Conservation (phyloP, 2,329 filamentous ascomycete species). For the Diaporthe ilicicola region DNA sequence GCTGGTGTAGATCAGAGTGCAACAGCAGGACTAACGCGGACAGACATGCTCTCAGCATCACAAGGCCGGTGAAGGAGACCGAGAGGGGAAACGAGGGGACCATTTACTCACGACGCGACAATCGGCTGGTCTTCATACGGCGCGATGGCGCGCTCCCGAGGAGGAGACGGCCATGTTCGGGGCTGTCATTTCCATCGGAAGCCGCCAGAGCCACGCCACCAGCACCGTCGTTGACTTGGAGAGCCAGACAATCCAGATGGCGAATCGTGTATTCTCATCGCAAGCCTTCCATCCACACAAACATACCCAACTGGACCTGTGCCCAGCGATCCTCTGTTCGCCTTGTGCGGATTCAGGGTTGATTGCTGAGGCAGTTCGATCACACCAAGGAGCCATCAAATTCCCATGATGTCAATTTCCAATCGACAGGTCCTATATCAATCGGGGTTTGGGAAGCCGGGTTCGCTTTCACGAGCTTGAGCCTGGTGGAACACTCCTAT, state of each 20-base stretch:
- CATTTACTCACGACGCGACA: neutral
- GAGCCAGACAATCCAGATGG: neutral
- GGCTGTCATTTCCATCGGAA: slow-evolving; percentile 32
- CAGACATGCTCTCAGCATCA: slow-evolving; percentile 54
- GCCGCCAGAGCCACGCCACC: neutral
- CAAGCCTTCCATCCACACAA: neutral
- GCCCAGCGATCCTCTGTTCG: slow-evolving; percentile 79
- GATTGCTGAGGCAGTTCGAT: slow-evolving; percentile 90
- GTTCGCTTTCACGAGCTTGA: slow-evolving; percentile 74
- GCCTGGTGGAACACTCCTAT: slow-evolving; percentile 66
- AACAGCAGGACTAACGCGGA: slow-evolving; percentile 71
- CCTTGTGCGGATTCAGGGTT: slow-evolving; percentile 70
- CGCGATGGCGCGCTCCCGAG: slow-evolving; percentile 16
- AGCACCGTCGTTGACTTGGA: neutral
- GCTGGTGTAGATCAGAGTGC: slow-evolving; percentile 64
- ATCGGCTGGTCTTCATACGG: neutral
- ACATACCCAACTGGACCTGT: slow-evolving; percentile 72
- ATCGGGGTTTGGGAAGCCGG: slow-evolving; percentile 70
- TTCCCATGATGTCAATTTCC: slow-evolving; percentile 84
- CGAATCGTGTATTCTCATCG: neutral
- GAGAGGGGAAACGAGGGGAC: neutral
- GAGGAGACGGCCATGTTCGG: slow-evolving; percentile 29
- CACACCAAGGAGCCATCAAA: slow-evolving; percentile 81
- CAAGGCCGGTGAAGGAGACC: neutral
- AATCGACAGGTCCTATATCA: slow-evolving; percentile 95